These are phyloP conservation scores for Tulasnella sp. DNA, from an alignment of 768 basidiomycete species.

Conservation along the genomic window DNA sequence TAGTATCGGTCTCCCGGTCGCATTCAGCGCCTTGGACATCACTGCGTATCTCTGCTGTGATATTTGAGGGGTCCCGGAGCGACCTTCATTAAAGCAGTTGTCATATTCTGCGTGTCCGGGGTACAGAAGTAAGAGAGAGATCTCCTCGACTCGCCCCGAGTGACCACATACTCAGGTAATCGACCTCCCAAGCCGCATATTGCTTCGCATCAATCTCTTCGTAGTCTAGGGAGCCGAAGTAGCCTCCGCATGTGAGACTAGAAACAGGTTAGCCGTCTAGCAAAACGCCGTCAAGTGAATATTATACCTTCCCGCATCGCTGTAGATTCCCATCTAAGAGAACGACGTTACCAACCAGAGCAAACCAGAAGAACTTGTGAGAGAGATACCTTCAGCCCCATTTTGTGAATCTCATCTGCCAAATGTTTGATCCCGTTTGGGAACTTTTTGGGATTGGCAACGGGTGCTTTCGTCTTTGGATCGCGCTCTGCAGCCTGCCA, in stretches of 20 bases:
- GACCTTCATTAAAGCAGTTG: slow-evolving; percentile 38
- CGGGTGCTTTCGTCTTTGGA: slow-evolving; percentile 14
- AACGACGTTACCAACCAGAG: neutral
- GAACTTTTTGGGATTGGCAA: slow-evolving; percentile 17
- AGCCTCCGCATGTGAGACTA: slow-evolving; percentile 26
- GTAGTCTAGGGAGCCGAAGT: slow-evolving; percentile 33
- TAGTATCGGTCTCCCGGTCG: slow-evolving; percentile 36
- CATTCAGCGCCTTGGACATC: slow-evolving; percentile 37
- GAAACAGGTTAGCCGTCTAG: neutral
- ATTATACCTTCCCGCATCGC: slow-evolving; percentile 26
- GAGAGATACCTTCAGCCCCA: slow-evolving; percentile 17
- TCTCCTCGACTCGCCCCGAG: neutral
- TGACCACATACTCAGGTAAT: slow-evolving; percentile 26
- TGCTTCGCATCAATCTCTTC: slow-evolving; percentile 37
- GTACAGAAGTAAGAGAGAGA: neutral
- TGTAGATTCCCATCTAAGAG: slow-evolving; percentile 29
- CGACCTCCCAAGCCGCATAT: slow-evolving; percentile 41
- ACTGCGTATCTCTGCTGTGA: slow-evolving; percentile 16
- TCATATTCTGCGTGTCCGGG: slow-evolving; percentile 29
- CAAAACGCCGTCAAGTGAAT: neutral
- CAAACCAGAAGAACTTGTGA: neutral
- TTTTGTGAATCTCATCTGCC: slow-evolving; percentile 18
- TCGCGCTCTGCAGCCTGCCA: slow-evolving; percentile 20
- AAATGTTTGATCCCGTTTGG: slow-evolving; percentile 18
- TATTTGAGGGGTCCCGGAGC: neutral